Evolutionary conservation across 2,329 filamentous ascomycete genomes (phyloP), one percentile per base, ranked within the genome.

Genomic region (Orbilia quercus): DNA sequence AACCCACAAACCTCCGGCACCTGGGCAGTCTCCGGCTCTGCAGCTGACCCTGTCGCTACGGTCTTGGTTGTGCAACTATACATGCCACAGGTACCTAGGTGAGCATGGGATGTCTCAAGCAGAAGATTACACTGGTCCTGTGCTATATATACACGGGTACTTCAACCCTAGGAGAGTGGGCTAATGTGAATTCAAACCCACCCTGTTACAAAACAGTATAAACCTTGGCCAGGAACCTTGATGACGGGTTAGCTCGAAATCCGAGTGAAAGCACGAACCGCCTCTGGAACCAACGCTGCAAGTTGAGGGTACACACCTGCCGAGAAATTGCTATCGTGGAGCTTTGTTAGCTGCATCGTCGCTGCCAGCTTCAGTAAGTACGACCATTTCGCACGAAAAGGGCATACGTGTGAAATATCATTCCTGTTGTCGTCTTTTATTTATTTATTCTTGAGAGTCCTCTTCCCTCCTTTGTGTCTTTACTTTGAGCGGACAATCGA

Each of bases 171-270:
- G 51, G 20, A 31, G 42, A 25, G 25, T 20, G 18, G 48, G 53
- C 51, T 44, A 57, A 55, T 12, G 31, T 47, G 44, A 53, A 54
- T 40, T 48, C 38, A 51, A 66, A 66, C 51, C 31, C 58, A n/a
- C 51, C 62, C 62, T 66, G 62, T 57, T 59, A 53, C 54, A 36
- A 59, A 53, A 25, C 42, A 57, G 45, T 50, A 59, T 55, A 42
- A 65, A 65, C 67, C 67, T 59, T 72, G 47, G 50, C 66, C 58
- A 59, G 66, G 66, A 65, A 60, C 67, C 59, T 72, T 71, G 66
- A 54, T 45, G 28, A 34, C 45, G 34, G 20, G 40, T 23, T 57
- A 54, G 38, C 23, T 64, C 12, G 53, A 55, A 42, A 36, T 16
- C 16, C 31, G 14, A 40, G 12, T 38, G 54, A 53, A 59, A 51